Percentiles rank a stretch among this genome's conserved stretches.
Evolutionary conservation across 352 stramenopile genomes (phyloP).

Genomic region (Phytophthora agathidicida): DNA sequence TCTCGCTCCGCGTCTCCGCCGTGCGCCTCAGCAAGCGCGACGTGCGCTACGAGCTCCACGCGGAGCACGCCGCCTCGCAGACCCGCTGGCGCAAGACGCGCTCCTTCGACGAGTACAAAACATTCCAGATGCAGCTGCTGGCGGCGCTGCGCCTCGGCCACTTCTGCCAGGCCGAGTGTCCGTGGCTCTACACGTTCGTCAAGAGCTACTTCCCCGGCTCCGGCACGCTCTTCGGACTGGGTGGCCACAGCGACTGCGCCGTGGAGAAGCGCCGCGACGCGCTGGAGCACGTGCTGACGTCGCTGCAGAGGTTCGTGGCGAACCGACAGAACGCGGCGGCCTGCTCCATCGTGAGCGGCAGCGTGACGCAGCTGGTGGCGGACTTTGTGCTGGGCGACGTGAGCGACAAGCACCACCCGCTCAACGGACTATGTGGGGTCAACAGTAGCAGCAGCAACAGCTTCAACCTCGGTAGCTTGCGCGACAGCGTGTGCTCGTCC

Average conservation of each 20-base stretch:
- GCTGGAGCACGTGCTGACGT: conserved; percentile 33
- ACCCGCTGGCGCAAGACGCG: conserved; percentile 6
- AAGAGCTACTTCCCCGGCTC: conserved; percentile 49
- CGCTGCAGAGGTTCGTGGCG: conserved; percentile 45
- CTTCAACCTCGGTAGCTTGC: conserved; percentile 4
- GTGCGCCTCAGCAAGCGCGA: conserved; percentile 20
- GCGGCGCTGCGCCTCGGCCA: conserved; percentile 37
- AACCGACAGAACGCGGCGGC: conserved; percentile 35
- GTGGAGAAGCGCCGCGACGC: conserved; percentile 30
- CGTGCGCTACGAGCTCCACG: conserved; percentile 14
- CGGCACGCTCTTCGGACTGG: conserved; percentile 25
- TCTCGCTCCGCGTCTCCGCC: conserved; percentile 17
- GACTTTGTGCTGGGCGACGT: conserved; percentile 40
- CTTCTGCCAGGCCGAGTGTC: conserved; percentile 57
- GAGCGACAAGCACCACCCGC: conserved; percentile 28
- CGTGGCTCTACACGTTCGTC: conserved; percentile 56
- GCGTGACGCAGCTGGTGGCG: too few species aligned
- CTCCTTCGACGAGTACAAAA: conserved; percentile 42
- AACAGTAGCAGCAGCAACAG: conserved; percentile 15
- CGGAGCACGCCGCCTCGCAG: conserved; percentile 11
- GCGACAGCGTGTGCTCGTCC: conserved; percentile 8
- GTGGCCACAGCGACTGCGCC: conserved; percentile 28
- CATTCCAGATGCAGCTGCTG: conserved; percentile 41
- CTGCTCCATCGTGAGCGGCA: conserved; percentile 32
- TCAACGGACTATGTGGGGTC: conserved; percentile 18